Evolutionary conservation across 352 stramenopile genomes (phyloP), one percentile per base, ranked within the genome.

Genomic region (Lagenidium giganteum): DNA sequence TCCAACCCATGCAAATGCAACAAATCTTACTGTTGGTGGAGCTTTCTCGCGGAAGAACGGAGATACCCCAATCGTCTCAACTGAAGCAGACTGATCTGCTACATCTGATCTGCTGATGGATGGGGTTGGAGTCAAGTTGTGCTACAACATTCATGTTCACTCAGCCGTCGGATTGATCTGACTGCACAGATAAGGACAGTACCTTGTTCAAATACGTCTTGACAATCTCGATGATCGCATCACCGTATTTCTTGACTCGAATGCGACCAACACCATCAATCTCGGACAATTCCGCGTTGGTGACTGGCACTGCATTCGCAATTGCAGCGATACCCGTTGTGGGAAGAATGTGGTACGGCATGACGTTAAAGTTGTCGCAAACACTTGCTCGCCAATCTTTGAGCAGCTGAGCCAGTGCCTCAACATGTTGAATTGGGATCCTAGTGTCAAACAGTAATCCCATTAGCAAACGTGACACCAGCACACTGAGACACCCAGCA

Each of bases 331-430:
- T 94, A 30, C 82, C 82, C 7, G 65, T 60, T 8, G 79, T 94
- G 2, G 82, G 72, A 20, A 94, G 55, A 39, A 94, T 94, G 25
- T 94, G 82, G 38, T 94, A 94, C 39, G 82, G 82, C 82, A 94
- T 94, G 26, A 85, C 57, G 41, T 89, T 88, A 26, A 83, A 80
- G 41, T 70, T 89, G 55, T 94, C 82, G 43, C 82, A 94, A 11
- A 92, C 79, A 35, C 67, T 89, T 18, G 79, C 82, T 37, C 82
- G 77, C 82, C 82, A 94, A 51, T 94, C 82, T 54, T 92, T 91
- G 11, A 94, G 60, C 16, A 94, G 45, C 34, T 92, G 82, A 2
- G 75, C 75, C 25, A 94, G 50, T 16, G 75, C 61, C 33, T 90
- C 75, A 12, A 83, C 77, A 36, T 94, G 77, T 8, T 67, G 40